A percentile compares a stretch with the other conserved stretches of the same genome.
These are phyloP conservation scores for Trichoderma citrinoviride DNA, from an alignment of 2,329 filamentous ascomycete genomes.

Conservation along the genomic window DNA sequence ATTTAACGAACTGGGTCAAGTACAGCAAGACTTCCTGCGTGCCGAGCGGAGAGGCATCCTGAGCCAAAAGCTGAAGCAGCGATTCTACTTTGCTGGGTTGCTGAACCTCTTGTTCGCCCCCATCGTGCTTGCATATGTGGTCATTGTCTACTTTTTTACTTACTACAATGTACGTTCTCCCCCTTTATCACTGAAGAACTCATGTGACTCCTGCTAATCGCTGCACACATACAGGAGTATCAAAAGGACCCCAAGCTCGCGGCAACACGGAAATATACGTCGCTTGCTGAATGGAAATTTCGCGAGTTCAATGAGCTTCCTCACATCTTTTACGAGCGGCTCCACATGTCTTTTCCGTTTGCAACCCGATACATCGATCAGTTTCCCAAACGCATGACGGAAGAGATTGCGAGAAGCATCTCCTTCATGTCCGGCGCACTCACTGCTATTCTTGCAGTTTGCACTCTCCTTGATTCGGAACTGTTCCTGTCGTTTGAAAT, in stretches of 20 bases:
- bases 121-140: slow-evolving; percentile 79
- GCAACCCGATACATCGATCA: slow-evolving; percentile 91
- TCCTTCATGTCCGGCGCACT: slow-evolving; percentile 86
- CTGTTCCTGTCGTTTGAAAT: slow-evolving; percentile 90
- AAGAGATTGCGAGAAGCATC: slow-evolving; percentile 79
- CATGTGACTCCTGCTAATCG: not conserved
- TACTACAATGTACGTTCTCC: slow-evolving; percentile 71
- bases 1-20: slow-evolving; percentile 84
- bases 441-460: slow-evolving; percentile 78
- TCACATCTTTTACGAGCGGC: slow-evolving; percentile 83
- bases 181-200: too few species aligned
- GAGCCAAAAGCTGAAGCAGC: slow-evolving; percentile 71
- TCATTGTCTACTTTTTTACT: slow-evolving; percentile 88
- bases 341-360: slow-evolving; percentile 93
- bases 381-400: slow-evolving; percentile 92
- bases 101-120: slow-evolving; percentile 86
- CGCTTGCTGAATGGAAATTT: slow-evolving; percentile 95
- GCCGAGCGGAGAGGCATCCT: slow-evolving; percentile 75
- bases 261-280: slow-evolving; percentile 81
- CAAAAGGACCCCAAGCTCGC: slow-evolving; percentile 89
- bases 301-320: slow-evolving; percentile 96
- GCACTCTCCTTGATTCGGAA: slow-evolving; percentile 85
- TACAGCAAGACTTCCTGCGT: slow-evolving; percentile 81
- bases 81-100: slow-evolving; percentile 79
- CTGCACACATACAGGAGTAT: slow-evolving; percentile 63